Percentiles rank a stretch among this genome's conserved stretches.
phyloP scores from a whole-genome alignment of 2,329 filamentous ascomycete species.

The Fusarium luffae region DNA sequence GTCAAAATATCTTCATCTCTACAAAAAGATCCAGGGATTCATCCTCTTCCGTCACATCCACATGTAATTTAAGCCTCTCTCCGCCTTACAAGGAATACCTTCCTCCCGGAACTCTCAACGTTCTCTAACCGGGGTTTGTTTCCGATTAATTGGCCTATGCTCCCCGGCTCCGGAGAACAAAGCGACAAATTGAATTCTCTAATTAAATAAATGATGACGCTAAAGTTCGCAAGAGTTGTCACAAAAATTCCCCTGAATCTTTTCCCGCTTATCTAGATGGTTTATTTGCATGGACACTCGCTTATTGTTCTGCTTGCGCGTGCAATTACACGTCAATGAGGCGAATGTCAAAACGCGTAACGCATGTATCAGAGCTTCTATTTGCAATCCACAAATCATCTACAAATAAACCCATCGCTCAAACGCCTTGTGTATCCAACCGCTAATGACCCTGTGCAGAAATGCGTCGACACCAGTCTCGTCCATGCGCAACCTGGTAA shows the following conservation, averaged over 20 bases:
- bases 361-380: conserved; percentile 17
- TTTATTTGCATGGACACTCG: conserved; percentile 1
- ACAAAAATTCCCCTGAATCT: conserved; percentile 12
- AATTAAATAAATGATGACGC: not conserved
- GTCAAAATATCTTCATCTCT: not conserved
- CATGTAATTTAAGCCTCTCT: conserved; percentile 16
- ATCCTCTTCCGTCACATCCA: conserved; percentile 6
- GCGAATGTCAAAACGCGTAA: conserved; percentile 1
- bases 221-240: not conserved
- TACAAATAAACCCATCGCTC: not conserved
- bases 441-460: conserved; percentile 47
- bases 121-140: conserved; percentile 3
- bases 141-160: conserved; percentile 25
- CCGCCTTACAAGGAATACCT: conserved; percentile 16
- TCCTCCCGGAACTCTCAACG: conserved; percentile 3
- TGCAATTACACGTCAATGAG: not conserved
- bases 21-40: conserved; percentile 12
- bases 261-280: conserved; percentile 30
- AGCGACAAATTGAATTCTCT: not conserved
- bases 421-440: conserved; percentile 12
- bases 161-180: not conserved
- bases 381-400: not conserved
- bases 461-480: conserved; percentile 76
- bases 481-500: conserved; percentile 85
- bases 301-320: conserved; percentile 16